Conservation (phyloP, 768 basidiomycete genomes). For the Mycena kentingensis region DNA sequence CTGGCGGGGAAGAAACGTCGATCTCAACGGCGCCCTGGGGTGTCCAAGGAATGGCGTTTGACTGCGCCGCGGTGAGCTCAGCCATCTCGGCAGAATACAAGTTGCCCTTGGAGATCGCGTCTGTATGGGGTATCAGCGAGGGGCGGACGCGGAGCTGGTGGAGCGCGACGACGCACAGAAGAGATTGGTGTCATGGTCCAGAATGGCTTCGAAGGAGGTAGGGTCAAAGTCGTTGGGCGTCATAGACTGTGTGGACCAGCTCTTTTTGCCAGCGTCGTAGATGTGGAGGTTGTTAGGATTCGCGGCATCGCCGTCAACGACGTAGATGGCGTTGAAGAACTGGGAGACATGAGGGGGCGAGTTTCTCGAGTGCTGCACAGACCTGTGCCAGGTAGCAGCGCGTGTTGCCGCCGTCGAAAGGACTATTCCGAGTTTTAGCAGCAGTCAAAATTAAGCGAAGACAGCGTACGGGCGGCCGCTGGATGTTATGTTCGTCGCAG, state of each 20-base stretch:
- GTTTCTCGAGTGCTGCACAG: constrained; percentile 12
- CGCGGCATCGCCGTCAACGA: constrained; percentile 73
- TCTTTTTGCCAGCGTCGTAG: constrained; percentile 68
- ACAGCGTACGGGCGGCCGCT: constrained; percentile 73
- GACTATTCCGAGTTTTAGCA: constrained; percentile 36
- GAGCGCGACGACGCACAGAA: constrained; percentile 57
- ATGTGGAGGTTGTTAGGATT: constrained; percentile 76
- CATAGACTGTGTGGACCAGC: constrained; percentile 78
- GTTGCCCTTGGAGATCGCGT: constrained; percentile 66
- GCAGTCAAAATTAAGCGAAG: constrained; percentile 1
- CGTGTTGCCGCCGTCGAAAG: constrained; percentile 63
- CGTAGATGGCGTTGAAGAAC: constrained; percentile 86
- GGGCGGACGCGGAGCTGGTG: background rate
- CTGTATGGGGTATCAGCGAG: constrained; percentile 35
- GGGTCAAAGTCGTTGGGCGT: constrained; percentile 60
- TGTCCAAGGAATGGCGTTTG: constrained; percentile 62
- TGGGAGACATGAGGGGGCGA: constrained; percentile 34
- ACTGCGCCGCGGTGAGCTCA: constrained; percentile 59
- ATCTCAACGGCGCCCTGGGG: constrained; percentile 61
- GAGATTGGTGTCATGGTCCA: constrained; percentile 94
- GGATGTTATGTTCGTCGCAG: constrained; percentile 68
- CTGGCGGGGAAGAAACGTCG: constrained; percentile 60
- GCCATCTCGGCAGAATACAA: constrained; percentile 75
- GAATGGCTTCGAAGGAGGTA: constrained; percentile 64
- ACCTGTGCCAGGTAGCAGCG: constrained; percentile 78